These are phyloP conservation scores for Lactifluus volemus DNA, from an alignment of 768 basidiomycete species.

Conservation along the genomic window DNA sequence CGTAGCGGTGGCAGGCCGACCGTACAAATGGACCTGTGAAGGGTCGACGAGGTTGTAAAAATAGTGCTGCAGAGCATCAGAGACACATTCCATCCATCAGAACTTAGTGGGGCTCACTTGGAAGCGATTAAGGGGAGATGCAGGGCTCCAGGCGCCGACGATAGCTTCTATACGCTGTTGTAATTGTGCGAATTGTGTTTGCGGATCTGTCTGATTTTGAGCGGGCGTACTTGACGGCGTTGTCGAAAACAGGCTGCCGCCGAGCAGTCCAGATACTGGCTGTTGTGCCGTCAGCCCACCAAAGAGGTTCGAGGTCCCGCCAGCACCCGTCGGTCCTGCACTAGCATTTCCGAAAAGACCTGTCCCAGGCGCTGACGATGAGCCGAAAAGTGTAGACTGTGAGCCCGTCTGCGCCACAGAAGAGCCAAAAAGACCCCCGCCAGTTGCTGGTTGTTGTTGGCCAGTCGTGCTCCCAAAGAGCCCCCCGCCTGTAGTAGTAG, in stretches of 20 bases:
- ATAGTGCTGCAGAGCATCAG: conserved; percentile 43
- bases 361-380: background rate
- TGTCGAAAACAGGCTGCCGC: conserved; percentile 20
- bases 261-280: conserved; percentile 19
- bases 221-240: conserved; percentile 28
- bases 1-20: conserved; percentile 60
- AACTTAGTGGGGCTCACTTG: conserved; percentile 42
- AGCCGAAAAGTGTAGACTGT: conserved; percentile 6
- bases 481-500: conserved; percentile 12
- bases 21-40: conserved; percentile 52
- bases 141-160: conserved; percentile 62
- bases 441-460: conserved; percentile 1
- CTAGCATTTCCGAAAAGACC: background rate
- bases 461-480: conserved; percentile 9
- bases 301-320: background rate
- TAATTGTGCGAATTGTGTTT: conserved; percentile 46
- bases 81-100: background rate
- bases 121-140: conserved; percentile 64
- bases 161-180: conserved; percentile 54
- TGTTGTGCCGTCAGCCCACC: conserved; percentile 13
- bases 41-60: conserved; percentile 85
- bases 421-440: conserved; percentile 10
- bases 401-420: background rate
- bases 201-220: conserved; percentile 50
- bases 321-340: background rate